Conservation (phyloP, 2,329 filamentous ascomycete species). For the Emericellopsis atlantica region DNA sequence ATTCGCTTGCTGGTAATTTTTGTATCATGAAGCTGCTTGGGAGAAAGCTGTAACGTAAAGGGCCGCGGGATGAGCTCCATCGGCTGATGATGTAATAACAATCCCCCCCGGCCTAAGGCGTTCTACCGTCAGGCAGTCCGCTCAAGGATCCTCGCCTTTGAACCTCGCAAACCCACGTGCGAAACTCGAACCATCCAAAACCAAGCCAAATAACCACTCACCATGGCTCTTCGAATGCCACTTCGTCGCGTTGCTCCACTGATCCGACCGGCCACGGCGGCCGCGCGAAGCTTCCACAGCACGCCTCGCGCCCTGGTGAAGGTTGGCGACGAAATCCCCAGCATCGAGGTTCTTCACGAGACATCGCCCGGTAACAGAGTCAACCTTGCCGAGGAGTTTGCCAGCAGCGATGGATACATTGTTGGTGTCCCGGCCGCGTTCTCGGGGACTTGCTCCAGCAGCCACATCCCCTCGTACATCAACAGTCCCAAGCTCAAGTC, state of each 20-base stretch:
- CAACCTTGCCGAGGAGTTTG: slow-evolving; percentile 68
- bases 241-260: slow-evolving; percentile 16
- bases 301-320: slow-evolving; percentile 53
- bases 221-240: slow-evolving; percentile 23
- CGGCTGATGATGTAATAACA: no score
- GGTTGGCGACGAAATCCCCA: slow-evolving; percentile 67
- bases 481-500: slow-evolving; percentile 64
- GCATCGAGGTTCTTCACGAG: slow-evolving; percentile 67
- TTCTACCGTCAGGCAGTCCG: no score
- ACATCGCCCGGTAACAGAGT: slow-evolving; percentile 86
- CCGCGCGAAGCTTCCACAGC: slow-evolving; percentile 45
- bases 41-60: no score
- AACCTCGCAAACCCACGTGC: no score
- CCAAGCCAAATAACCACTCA: neutral
- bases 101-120: no score
- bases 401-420: slow-evolving; percentile 62
- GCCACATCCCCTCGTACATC: slow-evolving; percentile 79
- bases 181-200: neutral
- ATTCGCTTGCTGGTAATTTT: no score
- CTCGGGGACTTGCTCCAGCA: slow-evolving; percentile 41
- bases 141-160: no score
- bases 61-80: no score
- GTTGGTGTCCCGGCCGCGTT: slow-evolving; percentile 78
- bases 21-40: no score
- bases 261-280: slow-evolving; percentile 13